A percentile compares a stretch with the other conserved stretches of the same genome.
These are phyloP conservation scores for Discostella stelligera DNA, from an alignment of 352 stramenopile genomes.

Conservation along the genomic window DNA sequence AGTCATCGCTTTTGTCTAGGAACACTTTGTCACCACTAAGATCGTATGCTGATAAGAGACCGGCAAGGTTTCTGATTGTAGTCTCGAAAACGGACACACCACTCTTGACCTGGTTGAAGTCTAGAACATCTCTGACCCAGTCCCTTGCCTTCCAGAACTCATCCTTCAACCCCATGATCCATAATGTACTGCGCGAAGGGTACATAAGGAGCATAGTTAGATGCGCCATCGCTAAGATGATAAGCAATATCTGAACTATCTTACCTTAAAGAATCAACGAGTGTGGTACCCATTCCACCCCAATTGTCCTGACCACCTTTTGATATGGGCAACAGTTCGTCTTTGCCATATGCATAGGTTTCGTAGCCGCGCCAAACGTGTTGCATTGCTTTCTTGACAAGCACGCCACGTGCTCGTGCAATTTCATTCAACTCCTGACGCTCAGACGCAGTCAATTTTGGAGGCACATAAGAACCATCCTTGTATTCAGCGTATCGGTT, in stretches of 20 bases:
- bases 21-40: conserved; percentile 82
- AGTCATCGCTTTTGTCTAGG: conserved; percentile 89
- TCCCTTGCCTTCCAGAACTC: conserved; percentile 82
- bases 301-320: conserved; percentile 84
- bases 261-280: conserved; percentile 16
- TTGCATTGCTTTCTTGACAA: conserved; percentile 74
- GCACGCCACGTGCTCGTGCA: conserved; percentile 29
- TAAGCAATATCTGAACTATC: neutral
- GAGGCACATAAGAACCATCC: conserved; percentile 30
- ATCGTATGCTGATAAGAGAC: conserved; percentile 93
- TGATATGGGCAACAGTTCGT: conserved; percentile 91
- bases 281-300: conserved; percentile 85
- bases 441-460: conserved; percentile 17
- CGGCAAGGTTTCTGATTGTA: conserved; percentile 96
- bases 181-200: conserved; percentile 85
- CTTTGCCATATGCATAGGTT: conserved; percentile 90
- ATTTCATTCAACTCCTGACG: conserved; percentile 33
- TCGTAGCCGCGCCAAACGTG: conserved; percentile 90
- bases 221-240: neutral
- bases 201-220: neutral
- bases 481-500: conserved; percentile 44
- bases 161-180: conserved; percentile 90
- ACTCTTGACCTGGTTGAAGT: conserved; percentile 50
- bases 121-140: conserved; percentile 71
- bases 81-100: conserved; percentile 97